These are phyloP conservation scores for Aspergillus ruber DNA, from an alignment of 2,329 filamentous ascomycete species.

Conservation along the genomic window DNA sequence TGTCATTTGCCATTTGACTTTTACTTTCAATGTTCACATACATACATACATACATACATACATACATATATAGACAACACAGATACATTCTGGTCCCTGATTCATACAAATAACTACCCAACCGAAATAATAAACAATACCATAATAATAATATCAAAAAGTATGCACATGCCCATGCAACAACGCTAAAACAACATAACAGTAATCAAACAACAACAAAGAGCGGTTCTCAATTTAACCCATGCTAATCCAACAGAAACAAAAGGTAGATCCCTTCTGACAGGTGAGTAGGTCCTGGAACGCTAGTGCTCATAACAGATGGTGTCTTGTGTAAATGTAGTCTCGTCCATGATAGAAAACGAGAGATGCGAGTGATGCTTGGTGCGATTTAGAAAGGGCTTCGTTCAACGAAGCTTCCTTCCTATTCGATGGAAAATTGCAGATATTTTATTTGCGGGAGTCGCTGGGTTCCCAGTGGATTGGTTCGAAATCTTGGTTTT, in stretches of 20 bases:
- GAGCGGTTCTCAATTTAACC: neutral
- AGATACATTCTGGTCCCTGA: too few relatives aligned
- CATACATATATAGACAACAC: too few relatives aligned
- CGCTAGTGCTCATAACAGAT: too few relatives aligned
- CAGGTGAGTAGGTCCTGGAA: too few relatives aligned
- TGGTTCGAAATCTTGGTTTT: constrained; percentile 41
- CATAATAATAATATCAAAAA: neutral
- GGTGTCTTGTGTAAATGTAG: too few relatives aligned
- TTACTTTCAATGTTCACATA: too few relatives aligned
- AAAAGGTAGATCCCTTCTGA: neutral
- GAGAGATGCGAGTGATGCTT: too few relatives aligned
- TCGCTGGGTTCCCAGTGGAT: constrained; percentile 41
- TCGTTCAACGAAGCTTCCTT: neutral
- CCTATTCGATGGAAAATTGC: neutral
- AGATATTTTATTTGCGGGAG: constrained; percentile 24
- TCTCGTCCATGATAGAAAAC: too few relatives aligned
- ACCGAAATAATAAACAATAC: too few relatives aligned
- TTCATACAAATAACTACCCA: neutral
- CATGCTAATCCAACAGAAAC: neutral
- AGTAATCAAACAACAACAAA: neutral
- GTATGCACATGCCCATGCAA: neutral
- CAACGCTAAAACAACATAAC: neutral
- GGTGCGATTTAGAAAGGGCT: neutral
- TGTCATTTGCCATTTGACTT: too few relatives aligned
- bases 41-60: too few relatives aligned